Percentiles rank a stretch among this genome's conserved stretches.
phyloP scores from a whole-genome alignment of 176 grass and related monocot genomes.

The Ensete ventricosum region DNA sequence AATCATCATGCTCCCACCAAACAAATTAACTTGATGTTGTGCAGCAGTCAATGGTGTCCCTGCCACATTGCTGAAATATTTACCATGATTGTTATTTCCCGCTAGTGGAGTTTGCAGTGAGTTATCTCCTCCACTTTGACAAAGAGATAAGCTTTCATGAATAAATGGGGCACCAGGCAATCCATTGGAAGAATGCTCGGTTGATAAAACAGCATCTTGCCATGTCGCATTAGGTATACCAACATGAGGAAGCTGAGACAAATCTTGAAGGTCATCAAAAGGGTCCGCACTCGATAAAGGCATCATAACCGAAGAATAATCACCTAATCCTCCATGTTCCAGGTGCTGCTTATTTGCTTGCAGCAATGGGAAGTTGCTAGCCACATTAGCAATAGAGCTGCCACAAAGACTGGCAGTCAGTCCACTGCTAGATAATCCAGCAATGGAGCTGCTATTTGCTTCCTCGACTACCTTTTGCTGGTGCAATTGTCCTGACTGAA shows the following conservation, averaged over 20 bases:
- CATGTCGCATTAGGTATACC: slow-evolving; percentile 17
- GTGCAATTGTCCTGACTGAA: neutral
- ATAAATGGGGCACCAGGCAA: neutral
- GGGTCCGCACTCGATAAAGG: slow-evolving; percentile 12
- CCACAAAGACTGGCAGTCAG: neutral
- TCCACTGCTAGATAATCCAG: slow-evolving; percentile 12
- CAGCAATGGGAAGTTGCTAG: slow-evolving; percentile 8
- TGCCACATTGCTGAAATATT: neutral
- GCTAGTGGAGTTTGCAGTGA: neutral
- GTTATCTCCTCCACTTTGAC: neutral
- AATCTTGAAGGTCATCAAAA: slow-evolving; percentile 29
- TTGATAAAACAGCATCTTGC: slow-evolving; percentile 33
- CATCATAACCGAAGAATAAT: slow-evolving; percentile 3
- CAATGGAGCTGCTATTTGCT: slow-evolving; percentile 11
- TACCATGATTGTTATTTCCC: neutral
- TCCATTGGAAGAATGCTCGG: neutral
- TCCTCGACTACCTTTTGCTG: slow-evolving; percentile 2
- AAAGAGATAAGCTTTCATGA: neutral
- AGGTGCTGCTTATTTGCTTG: slow-evolving; percentile 20
- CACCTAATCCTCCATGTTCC: slow-evolving; percentile 21
- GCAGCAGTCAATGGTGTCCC: neutral
- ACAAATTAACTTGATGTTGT: slow-evolving; percentile 1
- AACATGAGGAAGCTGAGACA: slow-evolving; percentile 40
- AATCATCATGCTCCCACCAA: neutral
- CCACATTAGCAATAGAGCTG: slow-evolving; percentile 8